Evolutionary conservation across 805 yeast species (phyloP).

Genomic region (Yarrowia sp.): DNA sequence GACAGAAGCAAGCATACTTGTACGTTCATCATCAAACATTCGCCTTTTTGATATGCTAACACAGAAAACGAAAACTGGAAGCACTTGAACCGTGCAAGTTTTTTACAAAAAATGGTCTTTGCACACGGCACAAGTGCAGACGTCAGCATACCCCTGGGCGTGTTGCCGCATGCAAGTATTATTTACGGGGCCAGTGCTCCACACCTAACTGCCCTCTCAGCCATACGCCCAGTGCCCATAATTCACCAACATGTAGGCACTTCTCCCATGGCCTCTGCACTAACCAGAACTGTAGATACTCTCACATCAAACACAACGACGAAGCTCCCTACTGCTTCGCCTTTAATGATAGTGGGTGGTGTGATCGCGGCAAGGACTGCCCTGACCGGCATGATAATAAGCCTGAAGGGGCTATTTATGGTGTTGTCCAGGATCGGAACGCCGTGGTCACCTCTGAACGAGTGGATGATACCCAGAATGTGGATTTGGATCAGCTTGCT

Average conservation of each 20-base stretch:
- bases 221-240: neutral
- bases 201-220: neutral
- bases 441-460: neutral
- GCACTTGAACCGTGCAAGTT: slow-evolving; percentile 1
- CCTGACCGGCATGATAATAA: slow-evolving; percentile 4
- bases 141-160: neutral
- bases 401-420: slow-evolving; percentile 3
- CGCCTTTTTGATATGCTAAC: neutral
- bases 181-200: slow-evolving; percentile 1
- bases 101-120: slow-evolving; percentile 2
- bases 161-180: slow-evolving; percentile 14
- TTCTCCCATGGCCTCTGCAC: slow-evolving; percentile 19
- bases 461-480: slow-evolving; percentile 17
- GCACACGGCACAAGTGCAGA: slow-evolving; percentile 7
- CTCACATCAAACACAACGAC: slow-evolving; percentile 9
- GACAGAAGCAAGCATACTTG: slow-evolving; percentile 22
- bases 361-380: slow-evolving; percentile 11
- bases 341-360: slow-evolving; percentile 19
- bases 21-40: neutral
- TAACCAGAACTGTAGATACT: slow-evolving; percentile 17
- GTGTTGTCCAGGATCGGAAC: neutral
- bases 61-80: neutral
- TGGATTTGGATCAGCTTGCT: slow-evolving; percentile 21
- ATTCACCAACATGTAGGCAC: slow-evolving; percentile 10
- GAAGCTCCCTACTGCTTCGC: slow-evolving; percentile 15